Conservation (phyloP, 1,284 basidiomycete species). For the Chiua sp. region DNA sequence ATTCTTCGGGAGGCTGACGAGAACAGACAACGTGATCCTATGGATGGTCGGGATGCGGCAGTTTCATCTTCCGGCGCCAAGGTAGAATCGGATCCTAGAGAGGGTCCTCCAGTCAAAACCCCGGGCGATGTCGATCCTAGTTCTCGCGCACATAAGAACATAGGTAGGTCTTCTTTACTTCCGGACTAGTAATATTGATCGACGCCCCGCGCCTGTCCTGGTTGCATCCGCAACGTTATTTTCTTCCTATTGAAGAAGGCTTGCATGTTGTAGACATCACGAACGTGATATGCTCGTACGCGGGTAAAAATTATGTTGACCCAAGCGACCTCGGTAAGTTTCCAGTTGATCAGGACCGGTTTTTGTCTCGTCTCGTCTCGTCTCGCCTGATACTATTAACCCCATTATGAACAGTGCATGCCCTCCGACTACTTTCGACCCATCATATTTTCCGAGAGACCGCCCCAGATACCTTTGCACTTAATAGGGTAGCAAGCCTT, state of each 20-base stretch:
- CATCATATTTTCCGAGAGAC: conserved; percentile 72
- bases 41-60: neutral
- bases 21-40: conserved; percentile 2
- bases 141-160: neutral
- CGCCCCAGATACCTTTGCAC: conserved; percentile 67
- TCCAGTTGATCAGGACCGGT: neutral
- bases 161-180: conserved; percentile 9
- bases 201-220: neutral
- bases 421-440: conserved; percentile 69
- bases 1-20: conserved; percentile 64
- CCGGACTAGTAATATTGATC: neutral
- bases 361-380: neutral
- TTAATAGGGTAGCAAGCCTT: conserved; percentile 68
- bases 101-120: neutral
- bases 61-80: neutral
- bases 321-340: conserved; percentile 24
- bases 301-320: conserved; percentile 23
- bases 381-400: neutral
- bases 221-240: neutral
- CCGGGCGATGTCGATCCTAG: neutral
- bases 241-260: conserved; percentile 38
- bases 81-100: neutral
- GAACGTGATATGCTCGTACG: conserved; percentile 46
- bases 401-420: conserved; percentile 25
- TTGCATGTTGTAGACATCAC: conserved; percentile 65